phyloP scores from a whole-genome alignment of 345 rosid species.

The Pugionium dolabratum region DNA sequence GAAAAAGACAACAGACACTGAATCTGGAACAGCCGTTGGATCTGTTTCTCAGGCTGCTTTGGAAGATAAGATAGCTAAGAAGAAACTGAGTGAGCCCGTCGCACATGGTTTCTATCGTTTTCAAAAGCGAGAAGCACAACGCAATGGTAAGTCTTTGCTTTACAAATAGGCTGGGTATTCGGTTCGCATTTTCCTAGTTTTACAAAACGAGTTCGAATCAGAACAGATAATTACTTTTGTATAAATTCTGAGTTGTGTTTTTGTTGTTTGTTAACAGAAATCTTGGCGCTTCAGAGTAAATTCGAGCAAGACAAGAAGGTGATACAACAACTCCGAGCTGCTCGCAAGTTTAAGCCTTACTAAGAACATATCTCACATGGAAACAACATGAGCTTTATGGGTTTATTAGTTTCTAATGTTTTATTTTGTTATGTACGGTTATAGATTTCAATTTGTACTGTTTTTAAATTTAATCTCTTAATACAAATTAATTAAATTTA shows the following conservation, averaged over 20 bases:
- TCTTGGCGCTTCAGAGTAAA: slow-evolving; percentile 71
- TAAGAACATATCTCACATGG: slow-evolving; percentile 28
- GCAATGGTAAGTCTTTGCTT: slow-evolving; percentile 56
- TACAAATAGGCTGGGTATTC: not conserved
- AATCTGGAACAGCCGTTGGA: slow-evolving; percentile 78
- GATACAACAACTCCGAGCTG: slow-evolving; percentile 86
- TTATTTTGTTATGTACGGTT: too few species aligned
- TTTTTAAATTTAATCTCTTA: too few species aligned
- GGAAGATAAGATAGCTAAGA: slow-evolving; percentile 62
- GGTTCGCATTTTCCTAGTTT: too few species aligned
- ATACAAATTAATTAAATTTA: too few species aligned
- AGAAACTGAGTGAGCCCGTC: slow-evolving; percentile 63
- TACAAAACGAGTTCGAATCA: too few species aligned
- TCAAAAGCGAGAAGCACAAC: slow-evolving; percentile 85
- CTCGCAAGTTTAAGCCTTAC: slow-evolving; percentile 88
- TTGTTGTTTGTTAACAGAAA: slow-evolving; percentile 55
- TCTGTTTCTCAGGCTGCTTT: slow-evolving; percentile 72
- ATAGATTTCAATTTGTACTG: too few species aligned
- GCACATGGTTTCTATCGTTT: slow-evolving; percentile 83
- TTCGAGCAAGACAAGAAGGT: slow-evolving; percentile 92
- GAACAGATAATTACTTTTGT: not conserved
- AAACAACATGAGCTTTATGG: not conserved
- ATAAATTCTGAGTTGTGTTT: slow-evolving; percentile 9
- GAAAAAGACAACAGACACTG: slow-evolving; percentile 80
- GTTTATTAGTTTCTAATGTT: too few species aligned